Evolutionary conservation across 495 filamentous ascomycete genomes (phyloP).

Genomic region (Neurospora sp.): DNA sequence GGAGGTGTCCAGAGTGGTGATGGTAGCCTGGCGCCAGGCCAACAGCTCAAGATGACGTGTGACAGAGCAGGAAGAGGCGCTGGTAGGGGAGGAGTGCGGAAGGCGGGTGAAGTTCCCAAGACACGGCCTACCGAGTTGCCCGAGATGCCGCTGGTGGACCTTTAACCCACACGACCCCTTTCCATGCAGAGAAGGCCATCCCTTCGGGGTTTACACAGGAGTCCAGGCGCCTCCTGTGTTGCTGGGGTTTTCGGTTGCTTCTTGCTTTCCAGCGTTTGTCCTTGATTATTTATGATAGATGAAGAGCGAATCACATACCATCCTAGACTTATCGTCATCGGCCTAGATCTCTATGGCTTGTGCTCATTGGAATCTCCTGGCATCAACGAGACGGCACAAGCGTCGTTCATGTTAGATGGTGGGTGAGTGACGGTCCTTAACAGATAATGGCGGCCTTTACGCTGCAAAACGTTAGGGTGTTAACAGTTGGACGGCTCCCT

Average conservation of each 20-base stretch:
- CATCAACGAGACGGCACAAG: neutral
- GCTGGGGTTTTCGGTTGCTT: no score
- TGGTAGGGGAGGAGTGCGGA: neutral
- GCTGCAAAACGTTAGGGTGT: neutral
- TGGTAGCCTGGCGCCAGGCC: neutral
- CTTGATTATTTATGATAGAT: neutral
- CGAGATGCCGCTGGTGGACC: neutral
- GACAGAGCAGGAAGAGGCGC: slow-evolving; percentile 2
- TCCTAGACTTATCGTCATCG: neutral
- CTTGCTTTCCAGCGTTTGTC: neutral
- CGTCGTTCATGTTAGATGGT: neutral
- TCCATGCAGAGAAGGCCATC: neutral
- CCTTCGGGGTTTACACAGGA: no score
- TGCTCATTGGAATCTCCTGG: neutral
- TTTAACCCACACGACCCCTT: neutral
- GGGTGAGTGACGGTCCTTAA: neutral
- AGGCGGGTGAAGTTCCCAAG: slow-evolving; percentile 2
- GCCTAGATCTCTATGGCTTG: neutral
- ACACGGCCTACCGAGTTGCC: slow-evolving; percentile 1
- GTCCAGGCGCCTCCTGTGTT: no score
- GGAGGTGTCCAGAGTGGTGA: neutral
- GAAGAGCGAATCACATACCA: neutral
- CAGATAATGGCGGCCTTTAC: neutral
- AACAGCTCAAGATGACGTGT: slow-evolving; percentile 3
- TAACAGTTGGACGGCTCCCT: neutral